Conservation (phyloP, 495 filamentous ascomycete species). For the Pseudoneurospora amorphoporcata region DNA sequence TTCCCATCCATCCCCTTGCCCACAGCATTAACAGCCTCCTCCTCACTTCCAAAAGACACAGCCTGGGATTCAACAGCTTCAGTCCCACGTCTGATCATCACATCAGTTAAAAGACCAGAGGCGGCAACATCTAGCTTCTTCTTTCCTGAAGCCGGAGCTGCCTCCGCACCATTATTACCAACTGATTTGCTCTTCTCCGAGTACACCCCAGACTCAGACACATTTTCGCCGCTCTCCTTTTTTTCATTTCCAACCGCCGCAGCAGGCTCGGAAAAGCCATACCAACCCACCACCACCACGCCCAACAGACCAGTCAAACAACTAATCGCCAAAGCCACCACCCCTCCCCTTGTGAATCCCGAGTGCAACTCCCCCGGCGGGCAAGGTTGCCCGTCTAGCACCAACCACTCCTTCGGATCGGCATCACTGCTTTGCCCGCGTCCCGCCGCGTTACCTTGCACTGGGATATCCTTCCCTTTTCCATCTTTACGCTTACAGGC, state of each 20-base stretch:
- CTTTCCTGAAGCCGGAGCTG: no score
- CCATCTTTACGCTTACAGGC: slow-evolving; percentile 52
- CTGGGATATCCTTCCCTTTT: slow-evolving; percentile 34
- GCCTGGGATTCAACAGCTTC: background rate
- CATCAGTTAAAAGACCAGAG: background rate
- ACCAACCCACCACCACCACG: slow-evolving; percentile 57
- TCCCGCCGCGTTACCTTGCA: slow-evolving; percentile 64
- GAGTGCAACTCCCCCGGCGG: slow-evolving; percentile 47
- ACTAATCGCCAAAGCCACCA: slow-evolving; percentile 66
- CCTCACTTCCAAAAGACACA: background rate
- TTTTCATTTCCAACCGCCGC: no score
- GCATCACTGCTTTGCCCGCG: slow-evolving; percentile 61
- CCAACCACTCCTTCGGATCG: slow-evolving; percentile 51
- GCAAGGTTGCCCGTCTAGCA: slow-evolving; percentile 52
- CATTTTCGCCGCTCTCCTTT: no score
- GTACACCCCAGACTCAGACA: background rate
- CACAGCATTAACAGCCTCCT: background rate
- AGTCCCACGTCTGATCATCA: background rate
- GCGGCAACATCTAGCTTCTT: no score
- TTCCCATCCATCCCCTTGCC: background rate
- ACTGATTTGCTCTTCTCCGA: background rate
- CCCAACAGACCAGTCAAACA: slow-evolving; percentile 62
- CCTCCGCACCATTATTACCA: background rate
- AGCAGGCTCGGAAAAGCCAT: slow-evolving; percentile 37
- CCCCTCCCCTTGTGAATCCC: slow-evolving; percentile 63